Percentiles rank a stretch among this genome's conserved stretches.
Evolutionary conservation across 768 basidiomycete species (phyloP).

Genomic region (Thelephora ganbajun): DNA sequence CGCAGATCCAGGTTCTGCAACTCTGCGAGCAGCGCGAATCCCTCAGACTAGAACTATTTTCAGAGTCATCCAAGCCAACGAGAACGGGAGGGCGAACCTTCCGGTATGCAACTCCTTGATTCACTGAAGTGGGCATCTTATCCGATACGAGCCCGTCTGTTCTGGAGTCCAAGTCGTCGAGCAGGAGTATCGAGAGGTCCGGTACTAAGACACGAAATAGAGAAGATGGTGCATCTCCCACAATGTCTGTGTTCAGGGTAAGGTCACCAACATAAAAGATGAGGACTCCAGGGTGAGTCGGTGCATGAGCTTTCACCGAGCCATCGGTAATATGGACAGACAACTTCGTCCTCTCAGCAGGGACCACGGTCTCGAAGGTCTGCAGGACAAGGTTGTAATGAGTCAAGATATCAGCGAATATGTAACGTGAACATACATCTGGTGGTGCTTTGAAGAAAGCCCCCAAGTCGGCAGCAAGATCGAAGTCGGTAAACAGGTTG

Average conservation of each 20-base stretch:
- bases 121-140: conserved; percentile 9
- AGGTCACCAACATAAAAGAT: conserved; percentile 51
- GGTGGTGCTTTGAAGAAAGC: conserved; percentile 71
- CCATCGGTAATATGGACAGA: conserved; percentile 51
- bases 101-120: conserved; percentile 40
- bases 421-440: conserved; percentile 41
- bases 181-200: conserved; percentile 34
- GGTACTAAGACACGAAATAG: conserved; percentile 35
- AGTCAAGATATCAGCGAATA: background rate
- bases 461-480: conserved; percentile 47
- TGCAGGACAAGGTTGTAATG: conserved; percentile 14
- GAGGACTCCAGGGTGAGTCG: conserved; percentile 47
- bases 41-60: conserved; percentile 28
- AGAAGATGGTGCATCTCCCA: conserved; percentile 48
- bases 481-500: conserved; percentile 44
- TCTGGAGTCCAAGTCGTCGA: conserved; percentile 32
- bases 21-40: conserved; percentile 59
- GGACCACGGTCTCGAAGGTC: conserved; percentile 90
- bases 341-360: conserved; percentile 72
- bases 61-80: conserved; percentile 1
- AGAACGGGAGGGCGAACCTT: conserved; percentile 33
- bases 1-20: conserved; percentile 33
- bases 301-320: conserved; percentile 47
- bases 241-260: conserved; percentile 59
- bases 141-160: conserved; percentile 13